These are phyloP conservation scores for Butyriboletus pseudospeciosus DNA, from an alignment of 1,284 basidiomycete genomes.

Conservation along the genomic window DNA sequence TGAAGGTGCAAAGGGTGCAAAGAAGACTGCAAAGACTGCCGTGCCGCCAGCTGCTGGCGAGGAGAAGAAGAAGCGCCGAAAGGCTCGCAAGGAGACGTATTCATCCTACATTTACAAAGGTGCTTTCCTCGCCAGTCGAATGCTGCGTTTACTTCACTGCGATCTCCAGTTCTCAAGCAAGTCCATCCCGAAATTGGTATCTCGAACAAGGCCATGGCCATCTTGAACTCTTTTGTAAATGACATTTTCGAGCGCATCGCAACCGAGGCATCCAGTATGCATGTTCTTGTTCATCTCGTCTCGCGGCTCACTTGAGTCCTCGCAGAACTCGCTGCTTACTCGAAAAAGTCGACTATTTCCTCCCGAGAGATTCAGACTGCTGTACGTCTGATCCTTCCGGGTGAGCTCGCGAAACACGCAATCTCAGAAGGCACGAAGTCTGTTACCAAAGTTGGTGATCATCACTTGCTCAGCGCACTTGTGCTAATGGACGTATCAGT, in stretches of 20 bases:
- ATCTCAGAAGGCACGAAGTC: conserved; percentile 77
- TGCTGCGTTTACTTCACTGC: neutral
- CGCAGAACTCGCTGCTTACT: conserved; percentile 69
- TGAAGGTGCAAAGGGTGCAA: conserved; percentile 71
- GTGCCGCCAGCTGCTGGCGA: conserved; percentile 57
- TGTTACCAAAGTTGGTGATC: conserved; percentile 36
- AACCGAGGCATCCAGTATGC: conserved; percentile 60
- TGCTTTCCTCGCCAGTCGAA: conserved; percentile 20
- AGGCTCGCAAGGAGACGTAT: conserved; percentile 86
- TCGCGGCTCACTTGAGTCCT: neutral
- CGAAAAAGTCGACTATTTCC: conserved; percentile 72
- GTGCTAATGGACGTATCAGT: conserved; percentile 34
- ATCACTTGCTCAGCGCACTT: neutral
- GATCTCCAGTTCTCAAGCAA: conserved; percentile 53
- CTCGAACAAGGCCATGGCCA: conserved; percentile 78
- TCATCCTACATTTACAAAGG: conserved; percentile 94
- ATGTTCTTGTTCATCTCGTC: neutral
- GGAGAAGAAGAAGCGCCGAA: conserved; percentile 83
- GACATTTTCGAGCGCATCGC: conserved; percentile 78
- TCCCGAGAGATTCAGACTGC: conserved; percentile 76
- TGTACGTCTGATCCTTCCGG: conserved; percentile 76
- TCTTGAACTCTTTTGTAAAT: conserved; percentile 72
- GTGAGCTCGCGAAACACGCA: conserved; percentile 61
- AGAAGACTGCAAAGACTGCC: conserved; percentile 76
- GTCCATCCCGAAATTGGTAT: conserved; percentile 81